A percentile compares a stretch with the other conserved stretches of the same genome.
phyloP scores from a whole-genome alignment of 148 eudicot species.

The Amaranthus cruentus region DNA sequence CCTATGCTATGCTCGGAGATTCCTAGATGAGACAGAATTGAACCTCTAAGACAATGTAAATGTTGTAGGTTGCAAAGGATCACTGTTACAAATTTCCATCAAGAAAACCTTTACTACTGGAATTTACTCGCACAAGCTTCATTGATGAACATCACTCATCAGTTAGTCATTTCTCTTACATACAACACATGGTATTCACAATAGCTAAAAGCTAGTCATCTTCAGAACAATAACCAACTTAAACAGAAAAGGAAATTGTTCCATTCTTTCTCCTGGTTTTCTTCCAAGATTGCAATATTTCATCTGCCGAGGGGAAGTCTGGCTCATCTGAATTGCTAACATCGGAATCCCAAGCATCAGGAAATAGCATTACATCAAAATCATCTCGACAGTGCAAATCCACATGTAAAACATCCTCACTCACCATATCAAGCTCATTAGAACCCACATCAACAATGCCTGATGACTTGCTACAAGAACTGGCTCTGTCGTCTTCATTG shows the following conservation, averaged over 20 bases:
- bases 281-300: slow-evolving; percentile 73
- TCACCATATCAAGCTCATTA: slow-evolving; percentile 22
- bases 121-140: too few relatives aligned
- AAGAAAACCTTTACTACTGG: too few relatives aligned
- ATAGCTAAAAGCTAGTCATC: not conserved
- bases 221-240: not conserved
- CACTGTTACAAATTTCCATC: too few relatives aligned
- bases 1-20: too few relatives aligned
- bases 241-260: not conserved
- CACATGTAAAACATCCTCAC: slow-evolving; percentile 18
- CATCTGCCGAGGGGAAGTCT: slow-evolving; percentile 53
- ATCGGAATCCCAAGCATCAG: slow-evolving; percentile 21
- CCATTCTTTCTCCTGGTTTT: slow-evolving; percentile 39
- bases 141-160: too few relatives aligned
- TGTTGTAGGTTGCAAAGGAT: too few relatives aligned
- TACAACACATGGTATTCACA: not conserved
- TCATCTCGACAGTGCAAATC: slow-evolving; percentile 10
- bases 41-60: too few relatives aligned
- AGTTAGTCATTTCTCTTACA: not conserved
- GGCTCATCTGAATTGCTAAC: slow-evolving; percentile 15
- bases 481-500: slow-evolving; percentile 18
- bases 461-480: slow-evolving; percentile 5
- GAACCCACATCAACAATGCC: slow-evolving; percentile 14
- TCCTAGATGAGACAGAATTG: too few relatives aligned
- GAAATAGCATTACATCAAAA: slow-evolving; percentile 22